These are phyloP conservation scores for Crithidia brevicula DNA, from an alignment of 208 protist genomes.

Conservation along the genomic window DNA sequence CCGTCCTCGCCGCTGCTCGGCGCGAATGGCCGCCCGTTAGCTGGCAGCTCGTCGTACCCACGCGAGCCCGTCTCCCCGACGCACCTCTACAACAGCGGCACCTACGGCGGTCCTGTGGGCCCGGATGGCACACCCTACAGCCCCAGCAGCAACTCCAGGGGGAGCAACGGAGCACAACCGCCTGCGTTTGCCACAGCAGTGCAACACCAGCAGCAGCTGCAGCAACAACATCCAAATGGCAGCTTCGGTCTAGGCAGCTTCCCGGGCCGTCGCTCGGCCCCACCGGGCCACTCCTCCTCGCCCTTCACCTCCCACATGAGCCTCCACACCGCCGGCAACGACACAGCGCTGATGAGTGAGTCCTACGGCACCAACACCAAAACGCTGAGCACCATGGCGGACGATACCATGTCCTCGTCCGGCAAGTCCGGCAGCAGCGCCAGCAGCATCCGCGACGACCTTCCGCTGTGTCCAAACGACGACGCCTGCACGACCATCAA, in stretches of 20 bases:
- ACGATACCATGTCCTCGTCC: slow-evolving; percentile 50
- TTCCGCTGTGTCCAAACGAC: slow-evolving; percentile 78
- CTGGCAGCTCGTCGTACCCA: neutral
- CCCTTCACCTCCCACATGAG: slow-evolving; percentile 11
- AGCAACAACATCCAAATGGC: slow-evolving; percentile 17
- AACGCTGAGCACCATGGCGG: slow-evolving; percentile 21
- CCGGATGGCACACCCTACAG: slow-evolving; percentile 8
- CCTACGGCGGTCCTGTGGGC: neutral
- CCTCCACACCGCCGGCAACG: neutral
- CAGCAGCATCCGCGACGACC: slow-evolving; percentile 66
- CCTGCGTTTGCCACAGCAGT: slow-evolving; percentile 17
- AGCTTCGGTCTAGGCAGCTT: slow-evolving; percentile 19
- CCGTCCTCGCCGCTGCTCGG: slow-evolving; percentile 9
- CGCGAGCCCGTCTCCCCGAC: slow-evolving; percentile 24
- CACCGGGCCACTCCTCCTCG: neutral
- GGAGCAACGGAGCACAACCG: slow-evolving; percentile 1
- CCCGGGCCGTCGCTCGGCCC: neutral
- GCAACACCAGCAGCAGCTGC: slow-evolving; percentile 11
- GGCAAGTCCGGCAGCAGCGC: slow-evolving; percentile 67
- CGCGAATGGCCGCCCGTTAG: neutral
- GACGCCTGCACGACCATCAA: slow-evolving; percentile 76
- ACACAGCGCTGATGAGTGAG: neutral
- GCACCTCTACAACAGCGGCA: slow-evolving; percentile 6
- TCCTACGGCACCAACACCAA: slow-evolving; percentile 22
- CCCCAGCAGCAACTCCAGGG: slow-evolving; percentile 3